A percentile compares a stretch with the other conserved stretches of the same genome.
These are phyloP conservation scores for Batkoa obscura DNA, from an alignment of 371 early-diverging fungal species.

Conservation along the genomic window DNA sequence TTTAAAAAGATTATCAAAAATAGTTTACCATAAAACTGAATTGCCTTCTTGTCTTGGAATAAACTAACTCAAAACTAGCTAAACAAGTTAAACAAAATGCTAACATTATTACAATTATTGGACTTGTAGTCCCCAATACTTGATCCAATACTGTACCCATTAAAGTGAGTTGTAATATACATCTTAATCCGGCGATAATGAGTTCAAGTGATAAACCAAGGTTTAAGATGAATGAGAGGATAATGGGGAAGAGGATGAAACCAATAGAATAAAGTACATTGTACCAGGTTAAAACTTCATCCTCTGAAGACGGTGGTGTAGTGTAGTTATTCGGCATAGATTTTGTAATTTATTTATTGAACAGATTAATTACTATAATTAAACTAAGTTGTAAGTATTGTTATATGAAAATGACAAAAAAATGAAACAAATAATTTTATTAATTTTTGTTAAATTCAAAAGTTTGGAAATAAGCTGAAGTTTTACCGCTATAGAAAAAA, in stretches of 20 bases:
- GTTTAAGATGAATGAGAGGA: not conserved
- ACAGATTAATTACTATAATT: too few relatives aligned
- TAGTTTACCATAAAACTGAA: constrained; percentile 9
- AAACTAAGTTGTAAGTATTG: too few relatives aligned
- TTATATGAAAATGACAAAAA: too few relatives aligned
- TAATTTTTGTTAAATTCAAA: too few relatives aligned
- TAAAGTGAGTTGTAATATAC: constrained; percentile 31
- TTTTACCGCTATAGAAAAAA: too few relatives aligned
- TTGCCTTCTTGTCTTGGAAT: constrained; percentile 8
- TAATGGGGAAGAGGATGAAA: not conserved
- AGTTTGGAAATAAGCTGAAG: too few relatives aligned
- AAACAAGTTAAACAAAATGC: constrained; percentile 9
- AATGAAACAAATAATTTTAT: too few relatives aligned
- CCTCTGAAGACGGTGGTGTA: too few relatives aligned
- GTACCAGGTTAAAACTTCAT: too few relatives aligned
- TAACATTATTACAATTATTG: constrained; percentile 7
- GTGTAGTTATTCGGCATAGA: too few relatives aligned
- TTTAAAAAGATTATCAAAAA: not conserved
- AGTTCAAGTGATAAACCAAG: constrained; percentile 11
- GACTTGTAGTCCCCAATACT: constrained; percentile 9
- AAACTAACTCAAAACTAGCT: constrained; percentile 8
- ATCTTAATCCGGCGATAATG: constrained; percentile 32
- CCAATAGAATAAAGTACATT: too few relatives aligned
- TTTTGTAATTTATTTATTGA: too few relatives aligned
- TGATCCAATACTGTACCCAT: constrained; percentile 21